Evolutionary conservation across 352 stramenopile genomes (phyloP).

Genomic region (Phytophthora fragariae): DNA sequence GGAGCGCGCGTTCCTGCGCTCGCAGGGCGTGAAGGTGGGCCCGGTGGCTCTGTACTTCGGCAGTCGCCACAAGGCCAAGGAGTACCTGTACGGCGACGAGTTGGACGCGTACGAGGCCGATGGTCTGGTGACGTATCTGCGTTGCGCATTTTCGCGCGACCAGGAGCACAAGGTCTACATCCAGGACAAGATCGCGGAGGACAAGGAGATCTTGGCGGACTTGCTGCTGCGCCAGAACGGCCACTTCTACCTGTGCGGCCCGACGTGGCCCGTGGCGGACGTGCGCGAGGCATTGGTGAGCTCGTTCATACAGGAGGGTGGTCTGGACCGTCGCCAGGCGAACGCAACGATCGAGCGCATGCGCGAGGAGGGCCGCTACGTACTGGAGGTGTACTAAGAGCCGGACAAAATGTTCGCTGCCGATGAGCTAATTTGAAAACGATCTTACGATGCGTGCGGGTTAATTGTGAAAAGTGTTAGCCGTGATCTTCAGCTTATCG

Average conservation of each 20-base stretch:
- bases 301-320: slow-evolving; percentile 61
- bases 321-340: slow-evolving; percentile 69
- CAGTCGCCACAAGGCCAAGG: slow-evolving; percentile 91
- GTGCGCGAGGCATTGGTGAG: slow-evolving; percentile 73
- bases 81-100: slow-evolving; percentile 97
- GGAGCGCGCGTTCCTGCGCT: slow-evolving; percentile 81
- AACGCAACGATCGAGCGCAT: slow-evolving; percentile 82
- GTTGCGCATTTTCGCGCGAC: slow-evolving; percentile 89
- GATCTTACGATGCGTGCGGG: too few species aligned
- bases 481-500: too few species aligned
- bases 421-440: too few species aligned
- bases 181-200: slow-evolving; percentile 88
- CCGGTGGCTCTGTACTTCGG: slow-evolving; percentile 95
- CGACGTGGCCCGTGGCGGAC: slow-evolving; percentile 82
- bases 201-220: slow-evolving; percentile 79
- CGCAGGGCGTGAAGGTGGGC: slow-evolving; percentile 69
- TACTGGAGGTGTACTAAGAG: slow-evolving; percentile 87
- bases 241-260: slow-evolving; percentile 89
- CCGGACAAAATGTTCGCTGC: too few species aligned
- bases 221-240: slow-evolving; percentile 78
- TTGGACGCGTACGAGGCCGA: slow-evolving; percentile 86
- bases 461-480: too few species aligned
- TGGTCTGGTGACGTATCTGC: slow-evolving; percentile 83
- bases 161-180: slow-evolving; percentile 93
- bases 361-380: slow-evolving; percentile 82